Percentiles rank a stretch among this genome's conserved stretches.
Evolutionary conservation across 2,329 filamentous ascomycete species (phyloP).

Genomic region (Aphanocladium album): DNA sequence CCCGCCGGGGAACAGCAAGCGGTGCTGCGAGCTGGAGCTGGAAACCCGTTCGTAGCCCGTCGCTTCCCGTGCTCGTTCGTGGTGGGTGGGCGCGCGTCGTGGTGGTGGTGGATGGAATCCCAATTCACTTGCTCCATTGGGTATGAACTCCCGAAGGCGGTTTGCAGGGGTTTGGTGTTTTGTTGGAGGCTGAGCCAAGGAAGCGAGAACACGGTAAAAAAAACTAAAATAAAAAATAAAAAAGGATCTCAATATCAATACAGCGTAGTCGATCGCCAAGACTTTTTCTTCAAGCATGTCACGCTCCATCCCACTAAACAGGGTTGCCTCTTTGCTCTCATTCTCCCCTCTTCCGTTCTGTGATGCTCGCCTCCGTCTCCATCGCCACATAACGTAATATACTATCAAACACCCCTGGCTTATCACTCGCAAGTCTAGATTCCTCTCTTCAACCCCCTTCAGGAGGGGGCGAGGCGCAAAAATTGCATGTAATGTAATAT

Average conservation of each 20-base stretch:
- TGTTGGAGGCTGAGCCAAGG: too few relatives aligned
- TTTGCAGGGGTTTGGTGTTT: neutral
- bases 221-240: neutral
- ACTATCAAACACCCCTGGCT: neutral
- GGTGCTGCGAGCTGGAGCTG: neutral
- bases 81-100: too few relatives aligned
- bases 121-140: neutral
- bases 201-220: neutral
- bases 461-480: neutral
- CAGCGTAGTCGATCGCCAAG: neutral
- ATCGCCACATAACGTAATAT: neutral
- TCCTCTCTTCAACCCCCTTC: neutral
- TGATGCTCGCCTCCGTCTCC: neutral
- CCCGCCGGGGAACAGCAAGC: neutral
- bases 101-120: too few relatives aligned
- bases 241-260: neutral
- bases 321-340: too few relatives aligned
- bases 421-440: neutral
- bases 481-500: neutral
- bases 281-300: neutral
- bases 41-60: neutral
- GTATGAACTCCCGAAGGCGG: neutral
- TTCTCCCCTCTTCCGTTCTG: neutral
- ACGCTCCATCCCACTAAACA: neutral
- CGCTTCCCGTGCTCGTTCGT: neutral